Evolutionary conservation across 805 yeast species (phyloP).

Genomic region (Lipomyces orientalis): DNA sequence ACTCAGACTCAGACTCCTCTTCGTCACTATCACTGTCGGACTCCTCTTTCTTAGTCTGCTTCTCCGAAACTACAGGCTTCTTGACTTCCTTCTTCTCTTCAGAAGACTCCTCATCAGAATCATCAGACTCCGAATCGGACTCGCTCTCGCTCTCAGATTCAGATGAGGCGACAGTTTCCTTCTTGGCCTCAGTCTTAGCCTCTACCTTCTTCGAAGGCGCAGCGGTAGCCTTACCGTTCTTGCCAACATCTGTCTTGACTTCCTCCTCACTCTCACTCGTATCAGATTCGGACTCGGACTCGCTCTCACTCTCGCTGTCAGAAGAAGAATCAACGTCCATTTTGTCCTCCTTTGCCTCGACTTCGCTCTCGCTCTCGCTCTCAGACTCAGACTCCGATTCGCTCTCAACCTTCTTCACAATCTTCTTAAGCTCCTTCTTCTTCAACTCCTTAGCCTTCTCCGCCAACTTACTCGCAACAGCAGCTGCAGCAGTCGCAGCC

Average conservation of each 20-base stretch:
- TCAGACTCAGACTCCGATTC: conserved; percentile 35
- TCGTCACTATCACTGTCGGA: conserved; percentile 31
- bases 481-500: conserved; percentile 38
- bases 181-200: conserved; percentile 5
- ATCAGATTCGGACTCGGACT: conserved; percentile 25
- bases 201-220: conserved; percentile 3
- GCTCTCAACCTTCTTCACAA: conserved; percentile 19
- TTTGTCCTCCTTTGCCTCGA: conserved; percentile 24
- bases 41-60: conserved; percentile 23
- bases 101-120: conserved; percentile 36
- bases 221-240: conserved; percentile 17
- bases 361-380: neutral
- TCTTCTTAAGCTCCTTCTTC: conserved; percentile 16
- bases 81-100: conserved; percentile 42
- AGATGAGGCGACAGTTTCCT: conserved; percentile 43
- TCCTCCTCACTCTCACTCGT: conserved; percentile 35
- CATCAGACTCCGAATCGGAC: conserved; percentile 43
- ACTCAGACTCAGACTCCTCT: conserved; percentile 45
- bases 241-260: conserved; percentile 22
- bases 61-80: conserved; percentile 10
- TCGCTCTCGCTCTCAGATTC: conserved; percentile 42
- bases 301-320: conserved; percentile 6
- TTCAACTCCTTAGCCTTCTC: conserved; percentile 44
- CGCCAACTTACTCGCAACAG: conserved; percentile 45
- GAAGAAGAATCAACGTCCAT: conserved; percentile 24